Conservation (phyloP, 768 basidiomycete genomes). For the Sporobolomyces pararoseus region DNA sequence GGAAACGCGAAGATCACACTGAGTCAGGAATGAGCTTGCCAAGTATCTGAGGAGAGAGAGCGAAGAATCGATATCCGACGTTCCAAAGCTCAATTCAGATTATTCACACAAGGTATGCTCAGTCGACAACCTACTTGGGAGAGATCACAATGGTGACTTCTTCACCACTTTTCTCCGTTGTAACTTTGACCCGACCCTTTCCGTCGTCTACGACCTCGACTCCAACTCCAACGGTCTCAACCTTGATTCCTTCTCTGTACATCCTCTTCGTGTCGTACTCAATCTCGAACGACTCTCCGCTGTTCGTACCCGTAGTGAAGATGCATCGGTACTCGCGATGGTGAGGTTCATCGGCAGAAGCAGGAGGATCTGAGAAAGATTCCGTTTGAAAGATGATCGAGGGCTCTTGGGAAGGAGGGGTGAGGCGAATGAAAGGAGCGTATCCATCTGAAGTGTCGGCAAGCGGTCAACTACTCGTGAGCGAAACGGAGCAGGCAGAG, state of each 20-base stretch:
- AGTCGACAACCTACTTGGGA: no score
- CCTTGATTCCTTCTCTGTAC: conserved; percentile 35
- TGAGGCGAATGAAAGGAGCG: conserved; percentile 31
- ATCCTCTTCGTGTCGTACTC: conserved; percentile 38
- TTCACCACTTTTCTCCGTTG: not conserved
- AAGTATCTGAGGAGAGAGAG: no score
- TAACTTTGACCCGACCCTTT: conserved; percentile 15
- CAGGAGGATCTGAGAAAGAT: conserved; percentile 27
- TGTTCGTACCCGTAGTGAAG: conserved; percentile 16
- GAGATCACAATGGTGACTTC: conserved; percentile 6
- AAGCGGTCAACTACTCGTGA: not conserved
- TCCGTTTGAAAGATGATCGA: conserved; percentile 32
- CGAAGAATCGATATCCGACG: no score
- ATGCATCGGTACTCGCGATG: conserved; percentile 31
- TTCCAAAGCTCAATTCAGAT: no score
- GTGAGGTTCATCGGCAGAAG: conserved; percentile 9
- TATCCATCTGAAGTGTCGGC: conserved; percentile 25
- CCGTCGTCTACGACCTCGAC: conserved; percentile 13
- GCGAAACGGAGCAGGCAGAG: accelerated
- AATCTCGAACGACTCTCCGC: conserved; percentile 29
- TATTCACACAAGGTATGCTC: no score
- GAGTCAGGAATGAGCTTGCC: no score
- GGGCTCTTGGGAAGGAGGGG: not conserved
- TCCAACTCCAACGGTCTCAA: conserved; percentile 23
- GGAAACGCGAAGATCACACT: no score